Evolutionary conservation across 2,329 filamentous ascomycete genomes (phyloP).

Genomic region (Diaporthe caulivora): DNA sequence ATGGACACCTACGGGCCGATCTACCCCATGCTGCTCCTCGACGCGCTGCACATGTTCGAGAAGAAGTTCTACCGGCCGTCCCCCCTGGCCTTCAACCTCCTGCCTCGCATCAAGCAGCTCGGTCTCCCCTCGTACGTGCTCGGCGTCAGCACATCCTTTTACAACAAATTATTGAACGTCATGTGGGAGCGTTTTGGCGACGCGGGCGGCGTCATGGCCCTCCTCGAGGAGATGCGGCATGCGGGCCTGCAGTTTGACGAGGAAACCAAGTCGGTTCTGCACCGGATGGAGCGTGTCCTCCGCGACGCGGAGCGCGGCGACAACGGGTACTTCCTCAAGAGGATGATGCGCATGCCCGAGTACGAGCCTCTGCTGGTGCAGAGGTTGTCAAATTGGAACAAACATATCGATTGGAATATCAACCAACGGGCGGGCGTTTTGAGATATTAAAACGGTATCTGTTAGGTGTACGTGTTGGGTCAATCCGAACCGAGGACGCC

Average conservation of each 20-base stretch:
- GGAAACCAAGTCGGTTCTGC: slow-evolving; percentile 56
- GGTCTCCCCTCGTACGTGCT: slow-evolving; percentile 79
- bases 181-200: slow-evolving; percentile 74
- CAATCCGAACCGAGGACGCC: not conserved
- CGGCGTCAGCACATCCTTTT: slow-evolving; percentile 77
- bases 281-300: slow-evolving; percentile 48
- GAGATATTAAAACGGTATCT: not conserved
- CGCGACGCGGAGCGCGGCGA: slow-evolving; percentile 35
- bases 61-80: slow-evolving; percentile 69
- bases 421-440: not conserved
- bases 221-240: slow-evolving; percentile 75
- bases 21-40: slow-evolving; percentile 72
- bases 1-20: slow-evolving; percentile 73
- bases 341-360: slow-evolving; percentile 53
- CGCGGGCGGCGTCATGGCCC: slow-evolving; percentile 62
- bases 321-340: slow-evolving; percentile 46
- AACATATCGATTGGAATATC: slow-evolving; percentile 45
- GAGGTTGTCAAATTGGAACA: slow-evolving; percentile 48
- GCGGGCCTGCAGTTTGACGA: slow-evolving; percentile 70
- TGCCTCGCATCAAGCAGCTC: slow-evolving; percentile 76
- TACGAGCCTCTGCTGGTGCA: slow-evolving; percentile 48
- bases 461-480: not conserved
- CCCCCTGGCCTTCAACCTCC: slow-evolving; percentile 68
- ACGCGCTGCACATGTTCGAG: slow-evolving; percentile 69
- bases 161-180: slow-evolving; percentile 73